Evolutionary conservation across 208 protist genomes (phyloP).

Genomic region (Tritrichomonas musculus): DNA sequence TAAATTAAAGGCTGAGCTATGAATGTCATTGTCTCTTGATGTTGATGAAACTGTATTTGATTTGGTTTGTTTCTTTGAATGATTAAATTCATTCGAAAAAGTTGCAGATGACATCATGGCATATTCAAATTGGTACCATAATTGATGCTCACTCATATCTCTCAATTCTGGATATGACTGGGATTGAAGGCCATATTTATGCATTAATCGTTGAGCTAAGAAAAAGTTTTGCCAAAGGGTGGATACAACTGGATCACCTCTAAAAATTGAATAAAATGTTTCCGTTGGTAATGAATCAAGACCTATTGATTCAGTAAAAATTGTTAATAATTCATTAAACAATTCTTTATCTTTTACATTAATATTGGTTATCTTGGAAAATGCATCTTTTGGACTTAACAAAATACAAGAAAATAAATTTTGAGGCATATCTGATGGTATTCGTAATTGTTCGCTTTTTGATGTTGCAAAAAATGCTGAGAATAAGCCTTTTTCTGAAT

Average conservation of each 20-base stretch:
- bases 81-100: too few relatives aligned
- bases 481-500: too few relatives aligned
- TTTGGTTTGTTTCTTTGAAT: too few relatives aligned
- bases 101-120: not conserved
- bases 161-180: not conserved
- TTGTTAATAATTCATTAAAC: not conserved
- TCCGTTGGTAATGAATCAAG: not conserved
- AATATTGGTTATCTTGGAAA: not conserved
- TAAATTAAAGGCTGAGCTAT: too few relatives aligned
- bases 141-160: not conserved
- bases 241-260: not conserved
- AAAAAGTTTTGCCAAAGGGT: not conserved
- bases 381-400: not conserved
- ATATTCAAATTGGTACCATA: slow-evolving; percentile 27
- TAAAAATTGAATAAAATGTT: not conserved
- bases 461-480: not conserved
- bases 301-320: slow-evolving; percentile 4
- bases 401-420: slow-evolving; percentile 14
- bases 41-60: too few relatives aligned
- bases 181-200: not conserved
- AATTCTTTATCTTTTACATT: not conserved
- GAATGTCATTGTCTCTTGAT: too few relatives aligned
- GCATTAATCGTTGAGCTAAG: not conserved
- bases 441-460: not conserved
- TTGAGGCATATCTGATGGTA: not conserved